phyloP scores from a whole-genome alignment of 768 basidiomycete genomes.

The Termitomyces sp. region DNA sequence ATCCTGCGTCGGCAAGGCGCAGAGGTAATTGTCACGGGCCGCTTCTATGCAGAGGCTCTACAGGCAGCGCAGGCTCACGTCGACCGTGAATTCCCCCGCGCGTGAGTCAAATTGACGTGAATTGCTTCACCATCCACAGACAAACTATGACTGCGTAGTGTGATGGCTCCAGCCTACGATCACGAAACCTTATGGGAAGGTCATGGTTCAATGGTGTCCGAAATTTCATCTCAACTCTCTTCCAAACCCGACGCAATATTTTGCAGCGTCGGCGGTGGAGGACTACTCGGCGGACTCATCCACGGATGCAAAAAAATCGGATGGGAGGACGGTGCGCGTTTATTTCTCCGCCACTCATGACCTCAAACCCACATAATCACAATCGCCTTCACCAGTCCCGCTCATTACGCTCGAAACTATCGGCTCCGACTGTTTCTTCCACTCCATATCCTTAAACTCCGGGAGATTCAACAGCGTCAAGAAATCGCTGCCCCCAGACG shows the following conservation, averaged over 20 bases:
- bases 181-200: conserved; percentile 69
- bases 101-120: conserved; percentile 35
- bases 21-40: conserved; percentile 52
- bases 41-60: conserved; percentile 54
- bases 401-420: conserved; percentile 65
- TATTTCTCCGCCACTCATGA: too few species aligned
- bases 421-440: conserved; percentile 72
- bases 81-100: conserved; percentile 33
- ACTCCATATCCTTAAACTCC: conserved; percentile 59
- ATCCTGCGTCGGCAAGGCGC: conserved; percentile 51
- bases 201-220: conserved; percentile 67
- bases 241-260: conserved; percentile 64
- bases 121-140: background rate
- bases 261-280: conserved; percentile 75
- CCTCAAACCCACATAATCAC: background rate
- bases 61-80: conserved; percentile 42
- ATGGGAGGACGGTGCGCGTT: conserved; percentile 62
- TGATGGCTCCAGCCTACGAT: conserved; percentile 71
- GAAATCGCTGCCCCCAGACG: conserved; percentile 34
- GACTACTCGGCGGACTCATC: conserved; percentile 65
- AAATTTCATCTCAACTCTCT: conserved; percentile 51
- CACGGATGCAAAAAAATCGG: conserved; percentile 55
- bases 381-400: conserved; percentile 35
- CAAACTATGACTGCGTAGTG: conserved; percentile 26
- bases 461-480: conserved; percentile 25